Percentiles rank a stretch among this genome's conserved stretches.
Conservation (phyloP, 1,284 basidiomycete genomes). For the Rhodotorula sp. region DNA sequence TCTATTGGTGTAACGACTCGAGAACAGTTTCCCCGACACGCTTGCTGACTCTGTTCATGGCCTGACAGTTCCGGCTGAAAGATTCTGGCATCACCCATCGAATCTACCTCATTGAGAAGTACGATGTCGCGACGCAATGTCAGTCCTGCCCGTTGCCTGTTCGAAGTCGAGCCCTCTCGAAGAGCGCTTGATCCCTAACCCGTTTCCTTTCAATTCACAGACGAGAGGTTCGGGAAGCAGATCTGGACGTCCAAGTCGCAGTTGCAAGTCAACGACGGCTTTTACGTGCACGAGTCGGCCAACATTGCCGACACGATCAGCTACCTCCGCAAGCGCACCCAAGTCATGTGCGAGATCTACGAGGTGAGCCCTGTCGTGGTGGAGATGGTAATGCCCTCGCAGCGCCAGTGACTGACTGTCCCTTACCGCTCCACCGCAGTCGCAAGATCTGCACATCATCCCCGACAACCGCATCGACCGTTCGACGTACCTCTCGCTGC, state of each 20-base stretch:
- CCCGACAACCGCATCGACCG: constrained; percentile 52
- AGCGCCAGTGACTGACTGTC: not conserved
- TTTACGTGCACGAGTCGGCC: constrained; percentile 57
- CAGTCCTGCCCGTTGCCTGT: constrained; percentile 31
- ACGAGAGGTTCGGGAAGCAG: constrained; percentile 42
- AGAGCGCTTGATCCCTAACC: not conserved
- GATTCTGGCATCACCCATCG: constrained; percentile 55
- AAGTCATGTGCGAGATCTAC: constrained; percentile 52
- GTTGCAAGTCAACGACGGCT: constrained; percentile 58
- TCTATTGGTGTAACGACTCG: not conserved
- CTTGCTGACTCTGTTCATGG: not conserved
- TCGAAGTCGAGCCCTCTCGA: not conserved
- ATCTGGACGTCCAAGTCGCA: constrained; percentile 54
- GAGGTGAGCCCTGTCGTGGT: constrained; percentile 42
- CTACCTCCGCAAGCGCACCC: constrained; percentile 55
- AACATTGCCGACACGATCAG: constrained; percentile 56
- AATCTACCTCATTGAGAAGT: constrained; percentile 60
- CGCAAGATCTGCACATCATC: constrained; percentile 50
- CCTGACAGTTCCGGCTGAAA: constrained; percentile 53
- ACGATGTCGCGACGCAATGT: constrained; percentile 49
- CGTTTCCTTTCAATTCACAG: not conserved
- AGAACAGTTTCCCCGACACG: not conserved
- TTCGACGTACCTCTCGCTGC: constrained; percentile 48
- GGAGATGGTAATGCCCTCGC: not conserved
- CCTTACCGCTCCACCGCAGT: not conserved